These are phyloP conservation scores for Fusarium lateritium DNA, from an alignment of 2,329 filamentous ascomycete species.

Conservation along the genomic window DNA sequence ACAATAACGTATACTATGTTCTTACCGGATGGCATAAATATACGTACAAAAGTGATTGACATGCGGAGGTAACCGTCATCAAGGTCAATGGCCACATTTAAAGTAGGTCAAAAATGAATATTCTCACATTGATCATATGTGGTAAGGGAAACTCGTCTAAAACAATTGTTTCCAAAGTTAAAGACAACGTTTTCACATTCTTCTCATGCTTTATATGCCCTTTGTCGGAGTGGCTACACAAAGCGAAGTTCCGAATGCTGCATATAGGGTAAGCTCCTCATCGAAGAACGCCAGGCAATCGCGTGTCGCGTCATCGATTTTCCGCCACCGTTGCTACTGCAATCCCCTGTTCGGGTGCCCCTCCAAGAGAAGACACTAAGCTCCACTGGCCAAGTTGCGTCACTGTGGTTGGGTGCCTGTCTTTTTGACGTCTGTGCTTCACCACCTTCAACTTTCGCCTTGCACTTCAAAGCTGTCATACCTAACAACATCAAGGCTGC, in stretches of 20 bases:
- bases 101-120: too few species aligned
- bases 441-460: constrained; percentile 39
- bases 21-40: too few species aligned
- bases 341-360: constrained; percentile 32
- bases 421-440: constrained; percentile 45
- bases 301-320: constrained; percentile 47
- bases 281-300: not conserved
- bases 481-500: constrained; percentile 1
- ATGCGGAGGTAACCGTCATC: too few species aligned
- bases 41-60: too few species aligned
- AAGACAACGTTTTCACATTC: too few species aligned
- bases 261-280: constrained; percentile 23
- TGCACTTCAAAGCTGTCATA: constrained; percentile 11
- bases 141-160: too few species aligned
- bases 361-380: constrained; percentile 31
- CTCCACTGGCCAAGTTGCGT: constrained; percentile 49
- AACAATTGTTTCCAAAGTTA: too few species aligned
- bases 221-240: too few species aligned
- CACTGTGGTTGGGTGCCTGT: constrained; percentile 53
- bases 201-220: too few species aligned
- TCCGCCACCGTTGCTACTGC: constrained; percentile 30
- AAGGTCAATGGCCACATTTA: too few species aligned
- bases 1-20: too few species aligned
- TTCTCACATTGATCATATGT: too few species aligned
- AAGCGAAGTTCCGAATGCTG: not conserved